These are phyloP conservation scores for Porphyrellus sp. DNA, from an alignment of 1,284 basidiomycete species.

Conservation along the genomic window DNA sequence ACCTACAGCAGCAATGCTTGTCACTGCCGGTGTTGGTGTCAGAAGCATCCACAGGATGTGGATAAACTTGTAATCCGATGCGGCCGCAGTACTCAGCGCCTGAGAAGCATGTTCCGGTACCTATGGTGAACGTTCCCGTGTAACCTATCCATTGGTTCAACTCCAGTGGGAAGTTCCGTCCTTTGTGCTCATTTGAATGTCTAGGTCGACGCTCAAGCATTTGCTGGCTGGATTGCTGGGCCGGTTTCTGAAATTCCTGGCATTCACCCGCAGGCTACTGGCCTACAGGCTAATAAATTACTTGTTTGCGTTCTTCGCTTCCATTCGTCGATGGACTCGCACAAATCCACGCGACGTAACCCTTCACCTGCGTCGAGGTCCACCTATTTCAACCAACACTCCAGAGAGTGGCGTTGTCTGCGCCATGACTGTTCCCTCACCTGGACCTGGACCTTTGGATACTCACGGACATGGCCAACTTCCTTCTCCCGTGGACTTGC, in stretches of 20 bases:
- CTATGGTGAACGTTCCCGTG: background rate
- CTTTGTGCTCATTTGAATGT: background rate
- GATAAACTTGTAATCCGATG: no score
- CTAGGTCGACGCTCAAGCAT: background rate
- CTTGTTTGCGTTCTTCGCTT: slow-evolving; percentile 10
- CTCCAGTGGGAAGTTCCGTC: background rate
- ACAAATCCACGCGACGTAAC: background rate
- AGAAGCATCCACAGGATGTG: slow-evolving; percentile 7
- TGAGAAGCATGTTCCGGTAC: no score
- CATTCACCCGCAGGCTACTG: background rate
- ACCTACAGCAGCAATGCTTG: no score
- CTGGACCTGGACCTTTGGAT: background rate
- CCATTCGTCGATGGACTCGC: slow-evolving; percentile 4
- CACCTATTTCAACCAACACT: background rate
- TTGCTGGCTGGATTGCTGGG: slow-evolving; percentile 8
- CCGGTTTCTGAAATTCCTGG: slow-evolving; percentile 9
- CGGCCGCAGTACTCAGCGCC: no score
- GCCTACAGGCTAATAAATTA: slow-evolving; percentile 5
- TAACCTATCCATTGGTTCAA: background rate
- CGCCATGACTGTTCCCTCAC: slow-evolving; percentile 20
- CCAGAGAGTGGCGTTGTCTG: slow-evolving; percentile 5
- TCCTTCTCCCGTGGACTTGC: slow-evolving; percentile 20
- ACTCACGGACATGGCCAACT: background rate
- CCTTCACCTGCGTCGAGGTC: background rate
- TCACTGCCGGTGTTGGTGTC: no score